Base-by-base conservation (phyloP, 306 rosid species). In the Urtica urens region DNA sequence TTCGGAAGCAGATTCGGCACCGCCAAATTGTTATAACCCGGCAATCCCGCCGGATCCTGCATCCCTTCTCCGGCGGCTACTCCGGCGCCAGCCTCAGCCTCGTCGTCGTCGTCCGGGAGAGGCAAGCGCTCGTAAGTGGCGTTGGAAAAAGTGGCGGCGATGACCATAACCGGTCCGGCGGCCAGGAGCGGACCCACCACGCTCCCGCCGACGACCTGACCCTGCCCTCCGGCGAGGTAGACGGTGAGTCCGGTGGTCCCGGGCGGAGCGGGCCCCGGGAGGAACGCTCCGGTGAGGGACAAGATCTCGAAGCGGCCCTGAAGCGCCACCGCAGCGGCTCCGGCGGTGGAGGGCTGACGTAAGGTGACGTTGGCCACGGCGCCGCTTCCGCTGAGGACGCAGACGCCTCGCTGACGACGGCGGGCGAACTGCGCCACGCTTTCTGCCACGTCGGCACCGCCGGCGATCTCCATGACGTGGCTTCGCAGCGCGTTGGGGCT, bases 401-500 rank as follows among this genome's bases (percentile, higher is more conserved):
- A 74, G 6, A 86, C 82, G 0, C 96, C 96, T 7, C 88, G 56
- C 27, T 79, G 88, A 2, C 96, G 64, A 13, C 73, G 60, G 28
- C 96, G 53, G 0, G 93, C 81, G n/a, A 86, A 86, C 57, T 79
- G 90, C 14, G 70, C 70, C 0, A 86, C 64, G 24, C 83, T 57
- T 2, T 77, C 90, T 0, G 69, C 64, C 8, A 86, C 69, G 54
- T 86, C 96, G 0, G 79, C 71, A 0, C 96, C 96, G 49, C 29
- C 54, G 6, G 93, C 60, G n/a, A 86, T 63, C 82, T 86, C 96
- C 83, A 86, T 76, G 35, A 86, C 90, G 49, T 86, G 96, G 63
- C 93, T 81, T 3, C 78, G 61, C 1, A 86, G 86, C 13, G 86
- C 81, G 65, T 86, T 86, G 48, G 96, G 96, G 78, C 90, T 78